A percentile compares a stretch with the other conserved stretches of the same genome.
These are phyloP conservation scores for Torrubiellomyces zombiae DNA, from an alignment of 2,329 filamentous ascomycete species.

Conservation along the genomic window DNA sequence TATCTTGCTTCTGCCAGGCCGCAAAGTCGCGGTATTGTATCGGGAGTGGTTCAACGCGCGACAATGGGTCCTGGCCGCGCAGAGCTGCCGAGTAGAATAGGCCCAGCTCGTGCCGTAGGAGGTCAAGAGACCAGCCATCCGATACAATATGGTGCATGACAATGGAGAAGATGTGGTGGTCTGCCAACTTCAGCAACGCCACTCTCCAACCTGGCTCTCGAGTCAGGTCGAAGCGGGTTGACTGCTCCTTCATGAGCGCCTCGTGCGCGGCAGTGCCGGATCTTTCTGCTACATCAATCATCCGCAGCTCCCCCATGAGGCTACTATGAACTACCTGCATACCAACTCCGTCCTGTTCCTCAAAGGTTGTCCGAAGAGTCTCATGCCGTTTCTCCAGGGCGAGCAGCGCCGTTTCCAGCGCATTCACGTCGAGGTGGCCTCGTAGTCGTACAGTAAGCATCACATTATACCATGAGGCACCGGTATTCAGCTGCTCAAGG, in stretches of 20 bases:
- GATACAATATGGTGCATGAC: conserved; percentile 10
- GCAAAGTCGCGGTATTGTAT: conserved; percentile 13
- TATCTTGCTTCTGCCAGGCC: conserved; percentile 9
- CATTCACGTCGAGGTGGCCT: conserved; percentile 1
- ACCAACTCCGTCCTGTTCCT: not conserved
- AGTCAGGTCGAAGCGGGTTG: not conserved
- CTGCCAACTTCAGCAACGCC: not conserved
- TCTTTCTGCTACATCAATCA: conserved; percentile 1
- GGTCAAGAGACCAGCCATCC: conserved; percentile 10
- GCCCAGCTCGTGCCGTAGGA: conserved; percentile 4
- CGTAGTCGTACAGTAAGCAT: conserved; percentile 2
- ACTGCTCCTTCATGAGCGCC: not conserved
- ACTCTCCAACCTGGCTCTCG: conserved; percentile 1
- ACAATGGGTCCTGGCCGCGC: conserved; percentile 2
- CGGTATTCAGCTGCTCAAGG: conserved; percentile 4
- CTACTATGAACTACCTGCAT: conserved; percentile 1
- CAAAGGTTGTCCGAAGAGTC: conserved; percentile 3
- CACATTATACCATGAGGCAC: conserved; percentile 3
- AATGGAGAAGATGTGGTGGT: conserved; percentile 1
- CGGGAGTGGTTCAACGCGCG: conserved; percentile 5
- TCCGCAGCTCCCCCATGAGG: not conserved
- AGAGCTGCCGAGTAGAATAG: conserved; percentile 5
- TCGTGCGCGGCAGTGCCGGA: not conserved
- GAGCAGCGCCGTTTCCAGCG: conserved; percentile 1
- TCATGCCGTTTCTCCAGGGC: conserved; percentile 3